A percentile compares a stretch with the other conserved stretches of the same genome.
These are phyloP conservation scores for Cyathus striatus DNA, from an alignment of 768 basidiomycete species.

Conservation along the genomic window DNA sequence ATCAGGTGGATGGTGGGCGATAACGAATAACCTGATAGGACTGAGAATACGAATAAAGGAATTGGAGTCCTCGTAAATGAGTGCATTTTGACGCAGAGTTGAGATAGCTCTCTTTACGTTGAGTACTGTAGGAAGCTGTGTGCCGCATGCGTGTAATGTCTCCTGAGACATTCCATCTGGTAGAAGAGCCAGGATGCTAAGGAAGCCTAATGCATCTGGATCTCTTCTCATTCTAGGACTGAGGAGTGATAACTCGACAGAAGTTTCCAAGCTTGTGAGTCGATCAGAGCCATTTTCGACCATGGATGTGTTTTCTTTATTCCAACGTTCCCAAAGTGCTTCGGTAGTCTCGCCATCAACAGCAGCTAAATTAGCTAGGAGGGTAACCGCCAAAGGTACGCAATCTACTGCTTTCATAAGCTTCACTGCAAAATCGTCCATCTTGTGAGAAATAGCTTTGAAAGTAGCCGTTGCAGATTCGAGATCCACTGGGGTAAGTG, in stretches of 20 bases:
- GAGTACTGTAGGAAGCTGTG: slow-evolving; percentile 12
- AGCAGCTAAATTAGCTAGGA: slow-evolving; percentile 23
- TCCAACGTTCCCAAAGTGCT: slow-evolving; percentile 23
- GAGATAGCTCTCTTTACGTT: slow-evolving; percentile 17
- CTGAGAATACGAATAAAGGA: slow-evolving; percentile 18
- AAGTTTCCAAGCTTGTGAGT: slow-evolving; percentile 22
- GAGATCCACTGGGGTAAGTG: slow-evolving; percentile 18
- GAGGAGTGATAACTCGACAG: slow-evolving; percentile 22
- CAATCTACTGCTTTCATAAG: slow-evolving; percentile 24
- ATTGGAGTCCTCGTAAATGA: slow-evolving; percentile 14
- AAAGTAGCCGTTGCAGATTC: slow-evolving; percentile 18
- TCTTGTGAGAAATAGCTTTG: slow-evolving; percentile 15
- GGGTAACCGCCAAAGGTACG: slow-evolving; percentile 25
- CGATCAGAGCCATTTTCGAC: slow-evolving; percentile 20
- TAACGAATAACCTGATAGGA: slow-evolving; percentile 20
- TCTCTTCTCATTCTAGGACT: slow-evolving; percentile 19
- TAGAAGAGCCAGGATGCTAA: slow-evolving; percentile 20
- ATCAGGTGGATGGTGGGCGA: slow-evolving; percentile 15
- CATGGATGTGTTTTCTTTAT: slow-evolving; percentile 19
- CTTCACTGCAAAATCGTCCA: slow-evolving; percentile 13
- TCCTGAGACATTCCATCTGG: slow-evolving; percentile 20
- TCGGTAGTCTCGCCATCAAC: slow-evolving; percentile 23
- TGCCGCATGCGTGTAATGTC: slow-evolving; percentile 9
- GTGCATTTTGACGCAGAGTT: slow-evolving; percentile 20
- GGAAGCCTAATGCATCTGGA: slow-evolving; percentile 15